Conservation (phyloP, 2,329 filamentous ascomycete genomes). For the Neopestalotiopsis clavispora region DNA sequence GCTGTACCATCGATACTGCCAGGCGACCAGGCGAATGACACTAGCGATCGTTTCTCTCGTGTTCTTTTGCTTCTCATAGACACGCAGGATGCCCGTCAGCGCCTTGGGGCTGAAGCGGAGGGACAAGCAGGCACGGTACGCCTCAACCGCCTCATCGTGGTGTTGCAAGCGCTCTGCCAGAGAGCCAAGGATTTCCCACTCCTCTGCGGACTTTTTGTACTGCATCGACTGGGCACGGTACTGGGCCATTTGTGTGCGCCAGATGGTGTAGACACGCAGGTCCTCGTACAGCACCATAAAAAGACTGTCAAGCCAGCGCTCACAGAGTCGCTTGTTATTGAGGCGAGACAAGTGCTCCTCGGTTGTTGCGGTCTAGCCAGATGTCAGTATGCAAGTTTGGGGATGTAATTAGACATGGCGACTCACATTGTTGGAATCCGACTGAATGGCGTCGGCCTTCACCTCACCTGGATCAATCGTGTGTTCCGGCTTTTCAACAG, state of each 20-base stretch:
- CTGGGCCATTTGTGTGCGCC: constrained; percentile 97
- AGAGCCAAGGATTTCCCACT: constrained; percentile 97
- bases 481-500: constrained; percentile 78
- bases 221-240: constrained; percentile 91
- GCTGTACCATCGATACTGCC: constrained; percentile 99
- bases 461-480: constrained; percentile 78
- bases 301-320: constrained; percentile 96
- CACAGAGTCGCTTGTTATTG: constrained; percentile 95
- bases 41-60: constrained; percentile 81
- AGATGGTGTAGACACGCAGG: constrained; percentile 97
- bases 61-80: constrained; percentile 79
- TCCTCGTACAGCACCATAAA: constrained; percentile 99
- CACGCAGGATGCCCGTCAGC: constrained; percentile 80
- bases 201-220: constrained; percentile 95
- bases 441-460: constrained; percentile 64
- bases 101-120: constrained; percentile 94
- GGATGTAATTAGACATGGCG: constrained; percentile 16
- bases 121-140: constrained; percentile 85
- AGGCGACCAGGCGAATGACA: constrained; percentile 91
- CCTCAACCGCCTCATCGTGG: constrained; percentile 87
- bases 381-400: neutral
- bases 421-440: constrained; percentile 23
- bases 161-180: constrained; percentile 93
- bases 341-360: constrained; percentile 85
- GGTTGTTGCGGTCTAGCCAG: constrained; percentile 60